These are phyloP conservation scores for Septoria linicola DNA, from an alignment of 2,329 filamentous ascomycete species.

Conservation along the genomic window DNA sequence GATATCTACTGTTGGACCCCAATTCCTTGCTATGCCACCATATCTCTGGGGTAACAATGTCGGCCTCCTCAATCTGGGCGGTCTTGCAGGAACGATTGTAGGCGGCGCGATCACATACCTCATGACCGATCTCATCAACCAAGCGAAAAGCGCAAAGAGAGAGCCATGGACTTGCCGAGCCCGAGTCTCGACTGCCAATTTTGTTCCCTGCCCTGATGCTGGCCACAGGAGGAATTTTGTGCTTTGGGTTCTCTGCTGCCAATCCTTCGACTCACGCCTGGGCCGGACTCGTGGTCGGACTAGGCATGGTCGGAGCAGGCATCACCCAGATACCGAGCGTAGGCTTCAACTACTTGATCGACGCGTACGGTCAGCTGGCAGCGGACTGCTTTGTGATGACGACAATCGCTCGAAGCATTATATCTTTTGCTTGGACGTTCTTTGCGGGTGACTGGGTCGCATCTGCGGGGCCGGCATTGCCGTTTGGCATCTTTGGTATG, in stretches of 20 bases:
- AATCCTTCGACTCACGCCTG: conserved; percentile 40
- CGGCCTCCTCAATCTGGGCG: conserved; percentile 43
- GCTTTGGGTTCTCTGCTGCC: conserved; percentile 44
- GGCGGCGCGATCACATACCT: conserved; percentile 42
- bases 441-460: conserved; percentile 53
- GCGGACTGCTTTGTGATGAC: conserved; percentile 57
- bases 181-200: conserved; percentile 42
- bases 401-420: conserved; percentile 50
- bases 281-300: conserved; percentile 43
- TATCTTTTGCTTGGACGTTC: conserved; percentile 57
- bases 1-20: conserved; percentile 40
- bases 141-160: conserved; percentile 41
- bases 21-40: conserved; percentile 41
- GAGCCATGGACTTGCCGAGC: conserved; percentile 41
- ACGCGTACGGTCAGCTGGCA: conserved; percentile 49
- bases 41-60: conserved; percentile 45
- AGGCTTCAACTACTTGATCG: conserved; percentile 52
- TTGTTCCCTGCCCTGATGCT: conserved; percentile 42
- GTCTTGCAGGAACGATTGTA: conserved; percentile 40
- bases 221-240: conserved; percentile 40
- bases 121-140: conserved; percentile 39
- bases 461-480: conserved; percentile 45
- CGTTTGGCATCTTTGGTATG: conserved; percentile 56
- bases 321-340: conserved; percentile 46
- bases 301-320: conserved; percentile 44